phyloP scores from a whole-genome alignment of 129 eudicot species.

The Rutidosis leptorrhynchoides region DNA sequence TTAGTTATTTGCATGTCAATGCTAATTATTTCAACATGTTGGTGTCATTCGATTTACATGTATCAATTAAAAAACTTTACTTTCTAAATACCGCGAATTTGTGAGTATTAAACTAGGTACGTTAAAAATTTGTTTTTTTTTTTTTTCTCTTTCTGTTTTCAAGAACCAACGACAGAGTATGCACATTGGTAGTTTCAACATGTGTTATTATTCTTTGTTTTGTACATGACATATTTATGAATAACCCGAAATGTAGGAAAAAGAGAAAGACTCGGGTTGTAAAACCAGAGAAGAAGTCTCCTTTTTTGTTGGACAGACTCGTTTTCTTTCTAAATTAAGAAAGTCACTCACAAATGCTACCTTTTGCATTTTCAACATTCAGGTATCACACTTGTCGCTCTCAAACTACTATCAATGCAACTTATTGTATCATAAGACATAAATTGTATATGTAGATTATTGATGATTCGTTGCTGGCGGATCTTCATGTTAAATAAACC shows the following conservation, averaged over 20 bases:
- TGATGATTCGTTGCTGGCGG: neutral
- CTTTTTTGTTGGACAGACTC: conserved; percentile 26
- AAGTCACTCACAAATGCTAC: conserved; percentile 17
- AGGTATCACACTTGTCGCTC: neutral
- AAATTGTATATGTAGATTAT: neutral
- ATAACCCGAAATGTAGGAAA: neutral
- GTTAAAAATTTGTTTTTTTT: neutral
- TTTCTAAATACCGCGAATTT: too few species aligned
- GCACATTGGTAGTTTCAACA: neutral
- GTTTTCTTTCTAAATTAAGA: conserved; percentile 25
- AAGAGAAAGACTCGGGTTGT: neutral
- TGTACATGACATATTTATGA: neutral
- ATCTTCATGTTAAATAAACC: neutral
- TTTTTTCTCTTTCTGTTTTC: neutral
- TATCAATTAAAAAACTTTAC: too few species aligned
- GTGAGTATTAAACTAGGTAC: too few species aligned
- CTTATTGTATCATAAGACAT: neutral
- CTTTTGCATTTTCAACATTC: neutral
- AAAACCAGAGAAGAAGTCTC: conserved; percentile 12
- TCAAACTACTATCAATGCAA: neutral
- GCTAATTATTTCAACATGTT: too few species aligned
- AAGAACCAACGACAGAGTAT: neutral
- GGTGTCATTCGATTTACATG: too few species aligned
- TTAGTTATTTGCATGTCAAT: too few species aligned
- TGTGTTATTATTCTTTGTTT: neutral